Conservation (phyloP, 1,284 basidiomycete genomes). For the Irpex sp. region DNA sequence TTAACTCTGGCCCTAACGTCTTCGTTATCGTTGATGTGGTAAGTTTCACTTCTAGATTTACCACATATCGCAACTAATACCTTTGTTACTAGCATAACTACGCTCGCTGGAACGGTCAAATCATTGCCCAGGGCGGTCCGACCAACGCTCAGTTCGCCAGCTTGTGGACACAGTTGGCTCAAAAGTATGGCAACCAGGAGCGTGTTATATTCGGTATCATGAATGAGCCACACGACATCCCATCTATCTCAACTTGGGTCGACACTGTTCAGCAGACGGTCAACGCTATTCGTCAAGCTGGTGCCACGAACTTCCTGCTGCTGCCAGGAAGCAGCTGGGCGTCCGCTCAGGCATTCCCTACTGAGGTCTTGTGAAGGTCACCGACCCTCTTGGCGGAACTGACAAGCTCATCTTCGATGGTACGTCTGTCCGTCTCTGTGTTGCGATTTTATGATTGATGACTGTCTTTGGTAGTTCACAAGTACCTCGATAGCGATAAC, state of each 20-base stretch:
- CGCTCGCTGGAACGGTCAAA: conserved; percentile 44
- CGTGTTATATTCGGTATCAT: conserved; percentile 47
- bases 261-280: conserved; percentile 41
- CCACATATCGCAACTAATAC: neutral
- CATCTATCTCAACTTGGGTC: conserved; percentile 37
- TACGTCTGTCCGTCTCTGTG: conserved; percentile 7
- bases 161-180: conserved; percentile 48
- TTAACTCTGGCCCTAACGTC: conserved; percentile 33
- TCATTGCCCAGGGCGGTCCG: conserved; percentile 51
- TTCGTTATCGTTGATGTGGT: conserved; percentile 49
- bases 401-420: conserved; percentile 53
- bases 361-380: conserved; percentile 46
- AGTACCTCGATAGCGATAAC: conserved; percentile 57
- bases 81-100: conserved; percentile 38
- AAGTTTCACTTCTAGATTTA: conserved; percentile 4
- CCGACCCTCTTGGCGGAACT: conserved; percentile 44
- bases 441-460: neutral
- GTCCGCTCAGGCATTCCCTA: conserved; percentile 44
- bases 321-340: conserved; percentile 38
- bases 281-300: conserved; percentile 44
- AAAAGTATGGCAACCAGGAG: conserved; percentile 41
- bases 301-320: conserved; percentile 42
- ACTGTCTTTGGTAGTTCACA: conserved; percentile 39
- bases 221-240: conserved; percentile 50
- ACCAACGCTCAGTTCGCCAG: conserved; percentile 45